Conservation (phyloP, 2,329 filamentous ascomycete species). For the Xylaria hypoxylon region DNA sequence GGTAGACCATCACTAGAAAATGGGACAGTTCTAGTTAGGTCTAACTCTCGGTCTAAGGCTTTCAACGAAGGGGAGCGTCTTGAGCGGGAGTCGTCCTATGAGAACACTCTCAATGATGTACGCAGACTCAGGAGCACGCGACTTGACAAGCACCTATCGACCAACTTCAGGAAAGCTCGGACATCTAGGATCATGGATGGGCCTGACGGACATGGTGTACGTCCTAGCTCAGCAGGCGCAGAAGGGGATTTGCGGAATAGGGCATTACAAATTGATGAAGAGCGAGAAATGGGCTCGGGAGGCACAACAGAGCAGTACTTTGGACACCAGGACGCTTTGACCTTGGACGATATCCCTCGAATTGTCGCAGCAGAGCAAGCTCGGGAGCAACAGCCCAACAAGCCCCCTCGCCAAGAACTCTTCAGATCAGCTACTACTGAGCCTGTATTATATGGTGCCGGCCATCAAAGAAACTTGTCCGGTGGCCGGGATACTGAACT, state of each 20-base stretch:
- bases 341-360: conserved; percentile 93
- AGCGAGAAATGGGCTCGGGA: conserved; percentile 76
- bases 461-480: conserved; percentile 73
- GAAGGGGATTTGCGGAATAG: conserved; percentile 65
- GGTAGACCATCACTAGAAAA: conserved; percentile 64
- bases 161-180: conserved; percentile 88
- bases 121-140: conserved; percentile 90
- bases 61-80: conserved; percentile 74
- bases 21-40: conserved; percentile 66
- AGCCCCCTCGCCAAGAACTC: conserved; percentile 76
- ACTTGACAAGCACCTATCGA: conserved; percentile 93
- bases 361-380: conserved; percentile 97
- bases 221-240: conserved; percentile 78
- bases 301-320: conserved; percentile 84
- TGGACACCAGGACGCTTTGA: conserved; percentile 89
- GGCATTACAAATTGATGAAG: conserved; percentile 81
- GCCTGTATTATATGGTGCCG: conserved; percentile 72
- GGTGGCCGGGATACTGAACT: conserved; percentile 63
- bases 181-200: conserved; percentile 94
- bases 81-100: conserved; percentile 81
- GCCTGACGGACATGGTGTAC: conserved; percentile 74
- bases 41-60: conserved; percentile 79
- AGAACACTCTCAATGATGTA: conserved; percentile 96
- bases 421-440: conserved; percentile 68
- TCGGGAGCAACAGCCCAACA: conserved; percentile 85